Percentiles rank a stretch among this genome's conserved stretches.
Evolutionary conservation across 768 basidiomycete species (phyloP).

Genomic region (Albatrellus ellisii): DNA sequence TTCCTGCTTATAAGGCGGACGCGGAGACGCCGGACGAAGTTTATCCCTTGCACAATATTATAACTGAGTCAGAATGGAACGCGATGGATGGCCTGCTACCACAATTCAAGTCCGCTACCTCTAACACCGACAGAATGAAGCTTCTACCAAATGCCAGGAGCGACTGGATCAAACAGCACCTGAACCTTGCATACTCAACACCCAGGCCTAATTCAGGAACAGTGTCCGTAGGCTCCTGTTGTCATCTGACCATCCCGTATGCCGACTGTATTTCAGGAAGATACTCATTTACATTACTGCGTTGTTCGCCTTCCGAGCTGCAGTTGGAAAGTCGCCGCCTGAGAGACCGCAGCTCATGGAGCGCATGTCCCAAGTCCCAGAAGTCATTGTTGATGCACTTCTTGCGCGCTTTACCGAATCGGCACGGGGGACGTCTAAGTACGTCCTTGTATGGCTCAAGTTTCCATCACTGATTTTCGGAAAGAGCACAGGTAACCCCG

Average conservation of each 20-base stretch:
- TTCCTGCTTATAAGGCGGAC: slow-evolving; percentile 59
- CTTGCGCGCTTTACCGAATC: slow-evolving; percentile 72
- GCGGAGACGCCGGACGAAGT: slow-evolving; percentile 62
- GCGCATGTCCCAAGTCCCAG: slow-evolving; percentile 44
- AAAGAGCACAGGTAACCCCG: slow-evolving; percentile 37
- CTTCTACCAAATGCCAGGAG: slow-evolving; percentile 52
- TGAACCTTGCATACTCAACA: slow-evolving; percentile 28
- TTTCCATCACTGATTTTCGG: neutral
- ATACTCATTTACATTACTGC: slow-evolving; percentile 69
- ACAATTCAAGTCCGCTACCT: slow-evolving; percentile 39
- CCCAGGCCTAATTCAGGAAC: slow-evolving; percentile 43
- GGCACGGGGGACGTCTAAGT: slow-evolving; percentile 54
- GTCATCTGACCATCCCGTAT: neutral
- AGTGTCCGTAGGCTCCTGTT: slow-evolving; percentile 32
- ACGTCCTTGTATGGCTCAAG: slow-evolving; percentile 14
- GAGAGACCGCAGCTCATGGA: slow-evolving; percentile 42
- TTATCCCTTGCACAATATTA: slow-evolving; percentile 62
- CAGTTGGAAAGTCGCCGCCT: slow-evolving; percentile 23
- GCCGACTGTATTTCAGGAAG: slow-evolving; percentile 34
- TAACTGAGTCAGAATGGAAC: slow-evolving; percentile 73
- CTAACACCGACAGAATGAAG: slow-evolving; percentile 33
- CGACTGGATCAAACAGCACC: slow-evolving; percentile 59
- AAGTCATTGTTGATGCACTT: slow-evolving; percentile 58
- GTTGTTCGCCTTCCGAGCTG: slow-evolving; percentile 58
- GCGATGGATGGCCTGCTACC: slow-evolving; percentile 35